phyloP scores from a whole-genome alignment of 140 eudicot species.

The Erigeron philadelphicus region DNA sequence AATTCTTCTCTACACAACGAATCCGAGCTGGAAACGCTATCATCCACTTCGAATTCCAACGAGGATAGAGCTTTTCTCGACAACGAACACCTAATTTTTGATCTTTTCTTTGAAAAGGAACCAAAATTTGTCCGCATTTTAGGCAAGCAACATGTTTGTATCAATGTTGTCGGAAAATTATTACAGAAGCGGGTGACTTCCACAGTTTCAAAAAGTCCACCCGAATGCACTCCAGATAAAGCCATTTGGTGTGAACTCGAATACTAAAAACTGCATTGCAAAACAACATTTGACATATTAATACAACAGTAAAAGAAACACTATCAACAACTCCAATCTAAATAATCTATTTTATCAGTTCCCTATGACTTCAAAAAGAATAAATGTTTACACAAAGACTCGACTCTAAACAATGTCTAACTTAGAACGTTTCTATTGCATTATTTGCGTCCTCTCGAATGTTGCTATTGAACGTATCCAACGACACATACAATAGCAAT shows the following conservation, averaged over 20 bases:
- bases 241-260: slow-evolving; percentile 37
- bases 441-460: too few relatives aligned
- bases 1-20: slow-evolving; percentile 59
- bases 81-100: slow-evolving; percentile 39
- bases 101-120: slow-evolving; percentile 20
- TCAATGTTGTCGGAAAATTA: slow-evolving; percentile 38
- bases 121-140: slow-evolving; percentile 15
- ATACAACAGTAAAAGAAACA: not conserved
- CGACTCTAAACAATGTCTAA: not conserved
- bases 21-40: slow-evolving; percentile 28
- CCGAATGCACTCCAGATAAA: slow-evolving; percentile 38
- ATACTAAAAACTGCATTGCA: slow-evolving; percentile 14
- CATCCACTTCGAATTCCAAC: slow-evolving; percentile 41
- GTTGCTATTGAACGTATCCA: too few relatives aligned
- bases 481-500: too few relatives aligned
- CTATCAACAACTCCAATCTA: not conserved
- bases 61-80: slow-evolving; percentile 40
- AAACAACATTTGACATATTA: not conserved
- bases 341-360: not conserved
- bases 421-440: too few relatives aligned
- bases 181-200: slow-evolving; percentile 29
- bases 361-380: not conserved
- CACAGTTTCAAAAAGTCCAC: slow-evolving; percentile 27
- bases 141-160: slow-evolving; percentile 36
- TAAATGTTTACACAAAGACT: not conserved